Evolutionary conservation across 1,139 yeast species (phyloP), one percentile per base, ranked within the genome.

Genomic region (Yamadazyma triangularis): DNA sequence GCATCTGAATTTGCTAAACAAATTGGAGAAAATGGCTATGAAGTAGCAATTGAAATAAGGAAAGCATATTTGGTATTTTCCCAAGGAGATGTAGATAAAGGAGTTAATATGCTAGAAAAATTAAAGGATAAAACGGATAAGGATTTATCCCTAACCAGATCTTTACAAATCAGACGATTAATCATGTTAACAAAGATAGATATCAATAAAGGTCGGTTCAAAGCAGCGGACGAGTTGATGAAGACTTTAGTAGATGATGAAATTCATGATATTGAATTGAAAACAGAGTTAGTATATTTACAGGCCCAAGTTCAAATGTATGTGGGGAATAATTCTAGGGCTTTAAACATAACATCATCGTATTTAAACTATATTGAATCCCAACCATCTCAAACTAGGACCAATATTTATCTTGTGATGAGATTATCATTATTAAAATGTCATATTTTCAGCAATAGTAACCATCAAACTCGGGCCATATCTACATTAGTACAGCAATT

Each of bases 371-470:
- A 50, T 12, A 47, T 42, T 2, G 50, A 52, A 10, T 45, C 50
- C 7, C 39, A 50, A 18, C 35, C 47, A 4, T 52, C 53, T 13
- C 48, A 44, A 35, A 38, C 40, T 2, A 43, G 39, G 23, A 34
- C 44, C 2, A 70, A 70, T 38, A 54, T 58, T 15, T 60, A 57
- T 30, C 60, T 72, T 54, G 53, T 53, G 11, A 53, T 73, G 22
- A 59, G 62, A 41, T 59, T 73, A 32, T 70, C 66, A 25, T 40
- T 74, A 10, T 42, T 74, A 26, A 70, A 70, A 39, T 65, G 76
- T 29, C 48, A 51, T 12, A 56, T 74, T 2, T 56, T 68, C 36
- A 49, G 60, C 16, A 35, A 45, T 9, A 51, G 70, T 2, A 67
- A 64, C 2, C 53, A 60, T 4, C 63, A 65, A 8, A 48, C 65